Conservation (phyloP, 768 basidiomycete species). For the Leucosporidium scottii region DNA sequence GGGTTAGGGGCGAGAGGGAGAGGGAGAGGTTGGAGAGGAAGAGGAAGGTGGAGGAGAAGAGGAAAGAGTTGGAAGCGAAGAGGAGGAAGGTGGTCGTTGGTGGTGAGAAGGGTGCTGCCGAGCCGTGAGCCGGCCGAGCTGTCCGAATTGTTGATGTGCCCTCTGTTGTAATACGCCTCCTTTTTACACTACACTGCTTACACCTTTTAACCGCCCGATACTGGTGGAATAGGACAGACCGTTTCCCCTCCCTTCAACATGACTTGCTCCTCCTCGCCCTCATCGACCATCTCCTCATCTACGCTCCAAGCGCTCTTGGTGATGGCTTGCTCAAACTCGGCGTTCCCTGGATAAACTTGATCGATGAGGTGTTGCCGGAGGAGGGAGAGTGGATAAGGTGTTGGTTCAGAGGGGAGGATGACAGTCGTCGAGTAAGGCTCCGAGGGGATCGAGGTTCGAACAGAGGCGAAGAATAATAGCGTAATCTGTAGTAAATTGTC, state of each 20-base stretch:
- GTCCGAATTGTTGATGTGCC: too few relatives aligned
- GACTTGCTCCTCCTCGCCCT: constrained; percentile 50
- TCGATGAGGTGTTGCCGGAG: constrained; percentile 49
- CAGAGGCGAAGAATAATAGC: constrained; percentile 55
- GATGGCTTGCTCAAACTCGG: constrained; percentile 53
- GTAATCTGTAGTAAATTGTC: constrained; percentile 23
- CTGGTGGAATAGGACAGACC: constrained; percentile 71
- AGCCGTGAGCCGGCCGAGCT: background rate
- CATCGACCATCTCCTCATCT: constrained; percentile 62
- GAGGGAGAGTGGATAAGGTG: constrained; percentile 50
- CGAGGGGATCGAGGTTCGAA: constrained; percentile 59
- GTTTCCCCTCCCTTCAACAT: constrained; percentile 63
- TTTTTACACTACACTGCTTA: too few relatives aligned
- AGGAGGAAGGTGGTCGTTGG: constrained; percentile 48
- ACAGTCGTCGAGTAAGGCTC: constrained; percentile 52
- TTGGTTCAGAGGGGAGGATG: constrained; percentile 44
- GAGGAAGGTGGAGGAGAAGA: constrained; percentile 25
- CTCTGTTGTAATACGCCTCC: too few relatives aligned
- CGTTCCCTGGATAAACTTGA: constrained; percentile 17
- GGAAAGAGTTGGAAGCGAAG: constrained; percentile 27
- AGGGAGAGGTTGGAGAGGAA: constrained; percentile 16
- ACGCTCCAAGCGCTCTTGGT: constrained; percentile 68
- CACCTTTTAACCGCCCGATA: constrained; percentile 60
- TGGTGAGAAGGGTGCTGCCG: constrained; percentile 48
- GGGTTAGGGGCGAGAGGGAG: constrained; percentile 10